Conservation (phyloP, 1,284 basidiomycete genomes). For the Athelia psychrophila region DNA sequence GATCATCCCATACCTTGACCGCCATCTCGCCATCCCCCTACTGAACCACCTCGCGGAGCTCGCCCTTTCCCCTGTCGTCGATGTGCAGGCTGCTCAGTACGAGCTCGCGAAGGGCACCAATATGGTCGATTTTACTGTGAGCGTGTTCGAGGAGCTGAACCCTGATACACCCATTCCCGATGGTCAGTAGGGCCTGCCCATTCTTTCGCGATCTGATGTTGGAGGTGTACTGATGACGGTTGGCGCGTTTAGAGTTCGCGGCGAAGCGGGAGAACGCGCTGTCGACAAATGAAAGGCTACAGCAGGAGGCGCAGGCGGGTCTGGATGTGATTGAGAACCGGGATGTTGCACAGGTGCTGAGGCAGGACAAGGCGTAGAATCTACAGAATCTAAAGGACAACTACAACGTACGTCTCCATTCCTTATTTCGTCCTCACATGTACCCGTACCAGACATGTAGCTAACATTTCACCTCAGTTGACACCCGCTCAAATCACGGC, state of each 20-base stretch:
- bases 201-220: not conserved
- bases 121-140: slow-evolving; percentile 90
- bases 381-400: slow-evolving; percentile 92
- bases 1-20: slow-evolving; percentile 90
- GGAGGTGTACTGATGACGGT: not conserved
- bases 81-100: slow-evolving; percentile 88
- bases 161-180: slow-evolving; percentile 65
- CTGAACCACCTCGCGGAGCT: slow-evolving; percentile 83
- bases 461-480: slow-evolving; percentile 49
- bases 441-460: not conserved
- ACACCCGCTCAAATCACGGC: slow-evolving; percentile 94
- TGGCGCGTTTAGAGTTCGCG: slow-evolving; percentile 63
- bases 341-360: slow-evolving; percentile 85
- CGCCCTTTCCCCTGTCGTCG: slow-evolving; percentile 69
- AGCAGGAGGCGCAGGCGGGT: slow-evolving; percentile 89
- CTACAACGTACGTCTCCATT: slow-evolving; percentile 67
- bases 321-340: slow-evolving; percentile 96
- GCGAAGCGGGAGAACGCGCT: slow-evolving; percentile 80
- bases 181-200: slow-evolving; percentile 42
- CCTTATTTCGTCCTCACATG: not conserved
- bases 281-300: slow-evolving; percentile 79
- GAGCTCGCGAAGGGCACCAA: slow-evolving; percentile 96
- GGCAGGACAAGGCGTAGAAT: slow-evolving; percentile 97
- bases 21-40: slow-evolving; percentile 91
- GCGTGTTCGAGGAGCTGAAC: slow-evolving; percentile 75